Evolutionary conservation across 257 asterid genomes (phyloP), one percentile per base, ranked within the genome.

Genomic region (Solanum bukasovii): DNA sequence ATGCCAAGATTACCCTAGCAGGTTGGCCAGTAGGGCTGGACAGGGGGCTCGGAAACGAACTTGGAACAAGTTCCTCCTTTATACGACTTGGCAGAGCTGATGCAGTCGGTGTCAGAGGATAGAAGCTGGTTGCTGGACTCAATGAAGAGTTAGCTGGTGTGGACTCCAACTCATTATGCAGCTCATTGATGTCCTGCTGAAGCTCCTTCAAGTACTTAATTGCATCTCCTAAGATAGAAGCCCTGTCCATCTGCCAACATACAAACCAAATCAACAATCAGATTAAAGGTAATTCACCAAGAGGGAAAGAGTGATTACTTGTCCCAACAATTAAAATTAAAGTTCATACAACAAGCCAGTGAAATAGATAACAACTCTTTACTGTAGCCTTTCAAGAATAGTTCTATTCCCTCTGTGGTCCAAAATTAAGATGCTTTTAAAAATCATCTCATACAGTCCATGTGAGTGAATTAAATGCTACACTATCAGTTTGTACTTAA

Each of bases 381-480:
- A 87, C 81, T 87, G 75, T 87, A 65, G 73, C 56, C 87, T 88
- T 89, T 87, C 87, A 88, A 89, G 86, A 82, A 82, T 82, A 89
- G 46, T 37, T 89, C 86, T 63, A 29, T 91, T 61, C 82, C 87
- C 83, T 89, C 35, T 88, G 93, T 91, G 94, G 94, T 91, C 95
- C 94, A 79, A 89, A 92, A 73, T 86, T 90, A 90, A 90, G 89
- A 90, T 90, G 89, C 86, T 68, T 86, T 89, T 91, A 87, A 42
- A 88, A 90, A 93, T 78, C 91, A 92, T 31, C 87, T 93, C 99
- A 96, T 95, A 90, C 94, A 92, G 88, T 92, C 88, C 99, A 94
- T 93, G 99, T 96, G 99, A 96, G 87, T 90, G 88, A 92, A 94
- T 83, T 97, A 88, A 95, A 95, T 97, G 98, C 97, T 87, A 72